Conservation (phyloP, 208 protist species). For the Wallacemonas sp. region DNA sequence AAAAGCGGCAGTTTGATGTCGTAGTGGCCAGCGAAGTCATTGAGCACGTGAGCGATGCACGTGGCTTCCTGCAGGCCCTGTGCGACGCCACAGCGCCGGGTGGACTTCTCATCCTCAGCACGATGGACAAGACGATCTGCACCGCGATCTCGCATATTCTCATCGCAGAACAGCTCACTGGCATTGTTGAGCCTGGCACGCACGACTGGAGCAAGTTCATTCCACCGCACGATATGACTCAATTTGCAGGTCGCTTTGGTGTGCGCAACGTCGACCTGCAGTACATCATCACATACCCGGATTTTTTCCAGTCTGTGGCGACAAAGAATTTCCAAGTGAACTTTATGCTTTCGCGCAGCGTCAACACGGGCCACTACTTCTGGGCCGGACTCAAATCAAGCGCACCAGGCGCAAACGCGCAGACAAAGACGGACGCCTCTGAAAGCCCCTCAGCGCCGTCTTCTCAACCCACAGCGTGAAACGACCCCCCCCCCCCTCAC, state of each 20-base stretch:
- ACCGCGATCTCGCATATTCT: slow-evolving; percentile 82
- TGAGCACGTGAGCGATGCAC: slow-evolving; percentile 91
- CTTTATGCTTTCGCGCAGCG: slow-evolving; percentile 50
- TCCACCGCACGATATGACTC: slow-evolving; percentile 69
- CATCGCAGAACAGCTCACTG: slow-evolving; percentile 85
- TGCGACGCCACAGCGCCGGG: slow-evolving; percentile 82
- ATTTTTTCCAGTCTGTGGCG: slow-evolving; percentile 55
- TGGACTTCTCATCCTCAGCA: slow-evolving; percentile 88
- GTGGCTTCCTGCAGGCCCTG: slow-evolving; percentile 78
- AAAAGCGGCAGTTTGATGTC: slow-evolving; percentile 74
- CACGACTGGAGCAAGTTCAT: slow-evolving; percentile 94
- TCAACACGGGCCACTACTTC: slow-evolving; percentile 86
- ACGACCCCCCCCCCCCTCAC: too few relatives aligned
- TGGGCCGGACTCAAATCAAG: slow-evolving; percentile 65
- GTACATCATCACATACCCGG: slow-evolving; percentile 72
- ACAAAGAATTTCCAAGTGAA: slow-evolving; percentile 65
- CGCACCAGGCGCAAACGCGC: not conserved
- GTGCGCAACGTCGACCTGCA: slow-evolving; percentile 64
- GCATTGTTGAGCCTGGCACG: slow-evolving; percentile 80
- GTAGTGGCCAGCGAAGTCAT: slow-evolving; percentile 92
- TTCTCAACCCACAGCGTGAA: too few relatives aligned
- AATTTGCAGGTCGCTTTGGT: slow-evolving; percentile 37
- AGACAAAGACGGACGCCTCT: too few relatives aligned
- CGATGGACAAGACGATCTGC: slow-evolving; percentile 88
- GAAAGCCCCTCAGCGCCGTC: too few relatives aligned